A percentile compares a stretch with the other conserved stretches of the same genome.
phyloP scores from a whole-genome alignment of 2,329 filamentous ascomycete species.

The Sordariomycetes sp. region DNA sequence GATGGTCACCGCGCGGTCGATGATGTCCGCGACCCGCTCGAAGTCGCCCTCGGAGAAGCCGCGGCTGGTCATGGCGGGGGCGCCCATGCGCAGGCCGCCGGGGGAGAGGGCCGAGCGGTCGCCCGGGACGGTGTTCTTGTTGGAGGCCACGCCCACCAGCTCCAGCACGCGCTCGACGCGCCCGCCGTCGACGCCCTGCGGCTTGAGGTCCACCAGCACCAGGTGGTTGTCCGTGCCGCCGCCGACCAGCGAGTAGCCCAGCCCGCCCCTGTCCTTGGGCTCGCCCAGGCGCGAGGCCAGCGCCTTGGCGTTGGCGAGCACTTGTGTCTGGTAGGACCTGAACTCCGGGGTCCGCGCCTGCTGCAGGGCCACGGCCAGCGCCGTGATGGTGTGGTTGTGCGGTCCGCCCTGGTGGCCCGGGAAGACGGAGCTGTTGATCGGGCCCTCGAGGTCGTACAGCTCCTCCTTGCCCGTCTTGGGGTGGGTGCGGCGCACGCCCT shows the following conservation, averaged over 20 bases:
- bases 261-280: slow-evolving; percentile 61
- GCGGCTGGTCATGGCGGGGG: slow-evolving; percentile 93
- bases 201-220: slow-evolving; percentile 83
- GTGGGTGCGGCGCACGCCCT: slow-evolving; percentile 74
- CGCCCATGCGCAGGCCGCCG: slow-evolving; percentile 86
- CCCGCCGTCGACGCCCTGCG: slow-evolving; percentile 76
- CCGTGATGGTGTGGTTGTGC: slow-evolving; percentile 98
- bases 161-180: slow-evolving; percentile 86
- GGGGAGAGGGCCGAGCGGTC: slow-evolving; percentile 90
- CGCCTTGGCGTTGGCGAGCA: slow-evolving; percentile 83
- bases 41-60: slow-evolving; percentile 90
- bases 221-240: slow-evolving; percentile 97
- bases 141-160: slow-evolving; percentile 89
- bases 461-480: slow-evolving; percentile 78
- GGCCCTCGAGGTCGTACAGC: slow-evolving; percentile 80
- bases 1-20: slow-evolving; percentile 73
- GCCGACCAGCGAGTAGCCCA: slow-evolving; percentile 82
- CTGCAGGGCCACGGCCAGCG: slow-evolving; percentile 85
- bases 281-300: slow-evolving; percentile 60
- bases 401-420: slow-evolving; percentile 96
- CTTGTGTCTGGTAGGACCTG: slow-evolving; percentile 81
- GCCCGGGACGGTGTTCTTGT: slow-evolving; percentile 97
- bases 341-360: slow-evolving; percentile 87
- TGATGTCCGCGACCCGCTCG: slow-evolving; percentile 71
- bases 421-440: slow-evolving; percentile 96